phyloP scores from a whole-genome alignment of 805 yeast species.

The Wickerhamiella slavikovae region DNA sequence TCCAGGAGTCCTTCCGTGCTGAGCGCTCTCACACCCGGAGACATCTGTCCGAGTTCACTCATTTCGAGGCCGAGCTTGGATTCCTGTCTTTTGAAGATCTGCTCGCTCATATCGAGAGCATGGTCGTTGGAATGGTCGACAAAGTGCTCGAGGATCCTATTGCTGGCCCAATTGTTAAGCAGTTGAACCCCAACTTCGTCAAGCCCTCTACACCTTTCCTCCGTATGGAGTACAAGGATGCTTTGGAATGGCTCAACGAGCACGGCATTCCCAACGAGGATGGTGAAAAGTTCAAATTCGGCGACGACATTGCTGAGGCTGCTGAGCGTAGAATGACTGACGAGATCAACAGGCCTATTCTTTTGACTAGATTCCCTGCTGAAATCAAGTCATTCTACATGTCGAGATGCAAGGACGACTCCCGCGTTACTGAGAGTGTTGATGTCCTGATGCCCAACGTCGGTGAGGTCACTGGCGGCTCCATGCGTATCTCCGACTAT shows the following conservation, averaged over 20 bases:
- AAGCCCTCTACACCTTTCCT: constrained; percentile 73
- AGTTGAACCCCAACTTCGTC: constrained; percentile 78
- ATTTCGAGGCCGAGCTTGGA: constrained; percentile 84
- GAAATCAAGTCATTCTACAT: constrained; percentile 96
- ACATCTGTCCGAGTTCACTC: constrained; percentile 92
- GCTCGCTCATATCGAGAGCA: constrained; percentile 62
- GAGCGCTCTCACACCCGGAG: constrained; percentile 98
- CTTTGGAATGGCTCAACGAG: constrained; percentile 91
- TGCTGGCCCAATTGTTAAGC: constrained; percentile 75
- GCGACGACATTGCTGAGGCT: constrained; percentile 98
- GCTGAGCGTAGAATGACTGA: constrained; percentile 99
- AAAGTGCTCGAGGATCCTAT: constrained; percentile 75
- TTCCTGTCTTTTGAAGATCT: constrained; percentile 76
- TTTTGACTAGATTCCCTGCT: constrained; percentile 86
- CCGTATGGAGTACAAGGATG: constrained; percentile 81
- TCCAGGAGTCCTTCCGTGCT: constrained; percentile 97
- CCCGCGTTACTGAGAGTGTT: constrained; percentile 91
- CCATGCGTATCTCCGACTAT: constrained; percentile 78
- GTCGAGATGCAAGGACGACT: constrained; percentile 79
- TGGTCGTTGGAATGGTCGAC: constrained; percentile 47
- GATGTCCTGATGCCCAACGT: constrained; percentile 98
- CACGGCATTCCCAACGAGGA: constrained; percentile 89
- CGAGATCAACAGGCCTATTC: constrained; percentile 76
- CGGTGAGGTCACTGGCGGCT: constrained; percentile 97
- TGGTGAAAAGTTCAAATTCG: constrained; percentile 79